A percentile compares a stretch with the other conserved stretches of the same genome.
These are phyloP conservation scores for Cystobasidium ongulense DNA, from an alignment of 768 basidiomycete species.

Conservation along the genomic window DNA sequence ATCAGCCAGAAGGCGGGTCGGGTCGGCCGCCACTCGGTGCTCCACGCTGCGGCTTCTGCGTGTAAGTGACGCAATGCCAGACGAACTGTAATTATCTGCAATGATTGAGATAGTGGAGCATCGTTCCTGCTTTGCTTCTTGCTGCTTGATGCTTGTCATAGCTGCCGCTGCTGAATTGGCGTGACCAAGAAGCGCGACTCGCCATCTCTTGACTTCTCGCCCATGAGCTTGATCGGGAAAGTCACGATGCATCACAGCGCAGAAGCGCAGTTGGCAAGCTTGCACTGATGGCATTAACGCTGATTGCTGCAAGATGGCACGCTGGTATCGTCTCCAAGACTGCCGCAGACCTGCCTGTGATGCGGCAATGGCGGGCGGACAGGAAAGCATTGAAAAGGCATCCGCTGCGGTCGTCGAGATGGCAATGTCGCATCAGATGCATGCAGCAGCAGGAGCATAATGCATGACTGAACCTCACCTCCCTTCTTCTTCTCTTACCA, in stretches of 20 bases:
- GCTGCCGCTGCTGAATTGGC: not conserved
- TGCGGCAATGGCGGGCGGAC: not conserved
- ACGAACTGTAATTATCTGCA: too few relatives aligned
- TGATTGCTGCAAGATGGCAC: constrained; percentile 1
- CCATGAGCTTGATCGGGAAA: not conserved
- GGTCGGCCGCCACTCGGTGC: too few relatives aligned
- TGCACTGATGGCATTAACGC: not conserved
- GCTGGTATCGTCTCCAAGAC: not conserved
- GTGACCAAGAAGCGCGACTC: not conserved
- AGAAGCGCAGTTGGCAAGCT: not conserved
- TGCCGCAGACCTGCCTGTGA: not conserved
- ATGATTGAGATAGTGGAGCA: not conserved
- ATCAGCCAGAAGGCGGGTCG: too few relatives aligned
- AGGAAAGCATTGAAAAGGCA: not conserved
- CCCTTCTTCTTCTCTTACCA: not conserved
- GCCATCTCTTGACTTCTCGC: constrained; percentile 4
- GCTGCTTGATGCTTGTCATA: too few relatives aligned
- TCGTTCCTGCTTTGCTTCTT: too few relatives aligned
- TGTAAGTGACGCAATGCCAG: too few relatives aligned
- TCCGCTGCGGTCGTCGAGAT: not conserved
- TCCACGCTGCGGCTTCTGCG: too few relatives aligned
- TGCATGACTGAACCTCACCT: not conserved
- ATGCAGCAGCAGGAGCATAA: not conserved
- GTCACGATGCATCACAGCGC: not conserved
- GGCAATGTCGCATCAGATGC: not conserved